Evolutionary conservation across 108 stramenopile species (phyloP).

Genomic region (Phaeodactylum tricornutum): DNA sequence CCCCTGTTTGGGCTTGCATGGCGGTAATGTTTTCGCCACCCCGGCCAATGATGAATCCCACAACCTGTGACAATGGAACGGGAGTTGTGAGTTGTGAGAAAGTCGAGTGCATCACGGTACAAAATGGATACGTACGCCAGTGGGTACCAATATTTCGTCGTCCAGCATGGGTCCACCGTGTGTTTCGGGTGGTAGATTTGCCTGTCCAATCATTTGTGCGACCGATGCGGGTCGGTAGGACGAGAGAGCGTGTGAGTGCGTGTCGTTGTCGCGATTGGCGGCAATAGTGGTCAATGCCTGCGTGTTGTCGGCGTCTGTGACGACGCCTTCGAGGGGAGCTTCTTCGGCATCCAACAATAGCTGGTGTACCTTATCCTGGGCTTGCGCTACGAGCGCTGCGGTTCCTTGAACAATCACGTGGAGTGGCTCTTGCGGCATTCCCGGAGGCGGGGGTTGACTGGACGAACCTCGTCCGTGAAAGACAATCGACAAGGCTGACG

Average conservation of each 20-base stretch:
- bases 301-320: constrained; percentile 5
- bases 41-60: constrained; percentile 19
- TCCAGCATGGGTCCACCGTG: too few species aligned
- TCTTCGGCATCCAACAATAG: constrained; percentile 40
- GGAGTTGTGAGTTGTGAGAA: constrained; percentile 4
- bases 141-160: constrained; percentile 73
- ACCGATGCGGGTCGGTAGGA: constrained; percentile 67
- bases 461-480: constrained; percentile 29
- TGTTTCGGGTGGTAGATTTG: constrained; percentile 23
- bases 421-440: constrained; percentile 50
- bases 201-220: constrained; percentile 55
- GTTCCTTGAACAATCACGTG: constrained; percentile 58
- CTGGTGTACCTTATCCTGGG: constrained; percentile 25
- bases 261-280: neutral
- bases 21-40: constrained; percentile 76
- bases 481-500: too few species aligned
- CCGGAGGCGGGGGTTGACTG: constrained; percentile 26
- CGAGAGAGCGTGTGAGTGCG: constrained; percentile 1
- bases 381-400: too few species aligned
- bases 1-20: constrained; percentile 72
- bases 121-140: too few species aligned
- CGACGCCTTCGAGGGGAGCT: constrained; percentile 23
- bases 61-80: constrained; percentile 11
- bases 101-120: too few species aligned
- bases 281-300: constrained; percentile 12